Evolutionary conservation across 2,329 filamentous ascomycete species (phyloP).

Genomic region (Aspergillus vadensis): DNA sequence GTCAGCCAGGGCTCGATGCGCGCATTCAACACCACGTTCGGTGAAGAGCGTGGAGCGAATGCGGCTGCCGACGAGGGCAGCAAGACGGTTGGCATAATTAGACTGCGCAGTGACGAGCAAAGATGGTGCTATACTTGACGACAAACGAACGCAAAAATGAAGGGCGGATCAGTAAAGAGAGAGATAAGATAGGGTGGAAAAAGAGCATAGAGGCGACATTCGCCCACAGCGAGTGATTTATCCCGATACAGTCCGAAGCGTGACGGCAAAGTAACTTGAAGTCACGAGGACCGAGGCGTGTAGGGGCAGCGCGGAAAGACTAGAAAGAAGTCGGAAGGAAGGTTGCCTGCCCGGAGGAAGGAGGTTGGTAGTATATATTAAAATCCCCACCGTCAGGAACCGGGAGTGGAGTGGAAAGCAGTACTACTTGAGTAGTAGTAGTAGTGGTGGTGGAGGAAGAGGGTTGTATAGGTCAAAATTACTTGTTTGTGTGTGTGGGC

Average conservation of each 20-base stretch:
- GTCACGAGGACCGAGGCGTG: constrained; percentile 15
- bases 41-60: constrained; percentile 89
- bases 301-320: background rate
- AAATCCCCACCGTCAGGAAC: constrained; percentile 11
- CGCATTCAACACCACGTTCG: constrained; percentile 89
- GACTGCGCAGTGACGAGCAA: constrained; percentile 58
- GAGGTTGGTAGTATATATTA: constrained; percentile 9
- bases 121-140: constrained; percentile 25
- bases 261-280: constrained; percentile 2
- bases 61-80: constrained; percentile 93
- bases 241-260: constrained; percentile 13
- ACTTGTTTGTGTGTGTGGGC: constrained; percentile 30
- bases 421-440: background rate
- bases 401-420: constrained; percentile 1
- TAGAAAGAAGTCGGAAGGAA: background rate
- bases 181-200: constrained; percentile 50
- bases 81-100: constrained; percentile 85
- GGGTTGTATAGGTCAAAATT: constrained; percentile 25
- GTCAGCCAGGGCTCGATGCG: constrained; percentile 97
- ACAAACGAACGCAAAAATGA: constrained; percentile 47
- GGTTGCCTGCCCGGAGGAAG: constrained; percentile 11
- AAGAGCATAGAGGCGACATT: constrained; percentile 43
- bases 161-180: constrained; percentile 40
- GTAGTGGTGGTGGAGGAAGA: background rate
- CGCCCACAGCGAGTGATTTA: constrained; percentile 36